Evolutionary conservation across 768 basidiomycete species (phyloP).

Genomic region (Inosperma sp.): DNA sequence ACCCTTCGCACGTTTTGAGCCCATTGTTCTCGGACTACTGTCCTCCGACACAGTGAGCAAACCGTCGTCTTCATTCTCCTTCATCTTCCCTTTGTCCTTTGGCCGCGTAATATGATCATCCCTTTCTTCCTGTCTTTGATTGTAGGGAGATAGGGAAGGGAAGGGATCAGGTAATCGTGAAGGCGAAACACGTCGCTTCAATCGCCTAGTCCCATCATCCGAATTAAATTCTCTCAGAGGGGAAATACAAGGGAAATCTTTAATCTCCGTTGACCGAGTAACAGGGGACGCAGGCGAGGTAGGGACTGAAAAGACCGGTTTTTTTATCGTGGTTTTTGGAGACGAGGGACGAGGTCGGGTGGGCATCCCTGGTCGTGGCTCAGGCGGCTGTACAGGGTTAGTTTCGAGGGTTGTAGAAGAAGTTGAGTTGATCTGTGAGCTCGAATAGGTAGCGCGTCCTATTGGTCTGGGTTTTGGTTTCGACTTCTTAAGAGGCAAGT

Average conservation of each 20-base stretch:
- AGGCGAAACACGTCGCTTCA: slow-evolving; percentile 1
- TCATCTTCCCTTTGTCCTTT: slow-evolving; percentile 20
- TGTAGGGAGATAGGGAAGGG: not conserved
- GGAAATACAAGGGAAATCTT: not conserved
- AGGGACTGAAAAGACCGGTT: not conserved
- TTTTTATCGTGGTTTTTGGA: not conserved
- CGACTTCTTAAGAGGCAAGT: no score
- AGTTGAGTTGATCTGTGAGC: no score
- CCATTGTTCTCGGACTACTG: slow-evolving; percentile 5
- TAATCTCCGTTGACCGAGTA: not conserved
- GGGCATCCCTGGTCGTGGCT: not conserved
- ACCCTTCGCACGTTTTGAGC: slow-evolving; percentile 1
- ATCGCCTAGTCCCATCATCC: not conserved
- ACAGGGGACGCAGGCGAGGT: not conserved
- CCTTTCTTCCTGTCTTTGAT: slow-evolving; percentile 4
- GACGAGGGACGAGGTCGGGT: not conserved
- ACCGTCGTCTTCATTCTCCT: not conserved
- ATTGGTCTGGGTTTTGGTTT: no score
- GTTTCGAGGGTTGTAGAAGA: no score
- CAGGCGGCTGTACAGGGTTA: no score
- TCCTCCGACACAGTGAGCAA: slow-evolving; percentile 5
- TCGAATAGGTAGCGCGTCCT: no score
- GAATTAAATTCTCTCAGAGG: not conserved
- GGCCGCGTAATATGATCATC: not conserved
- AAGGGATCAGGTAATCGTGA: slow-evolving; percentile 2